A percentile compares a stretch with the other conserved stretches of the same genome.
phyloP scores from a whole-genome alignment of 345 rosid species.

The Citrus inodora region DNA sequence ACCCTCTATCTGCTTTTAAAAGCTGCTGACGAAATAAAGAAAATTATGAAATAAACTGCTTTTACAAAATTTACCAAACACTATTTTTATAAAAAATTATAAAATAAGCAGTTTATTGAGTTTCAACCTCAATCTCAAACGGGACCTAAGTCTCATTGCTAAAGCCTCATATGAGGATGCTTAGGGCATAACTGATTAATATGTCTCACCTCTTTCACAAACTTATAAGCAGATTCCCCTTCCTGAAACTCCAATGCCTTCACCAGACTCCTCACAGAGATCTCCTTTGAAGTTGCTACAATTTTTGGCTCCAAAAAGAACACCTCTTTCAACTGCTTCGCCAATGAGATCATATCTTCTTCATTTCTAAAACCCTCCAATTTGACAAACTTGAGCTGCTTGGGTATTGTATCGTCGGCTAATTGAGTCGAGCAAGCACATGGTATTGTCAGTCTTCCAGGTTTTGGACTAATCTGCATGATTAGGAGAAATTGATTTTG shows the following conservation, averaged over 20 bases:
- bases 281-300: constrained; percentile 12
- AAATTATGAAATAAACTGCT: no score
- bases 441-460: neutral
- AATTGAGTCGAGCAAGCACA: neutral
- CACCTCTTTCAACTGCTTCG: constrained; percentile 25
- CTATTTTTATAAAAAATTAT: no score
- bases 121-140: no score
- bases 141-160: no score
- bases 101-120: no score
- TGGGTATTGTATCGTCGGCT: neutral
- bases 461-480: constrained; percentile 4
- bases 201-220: neutral
- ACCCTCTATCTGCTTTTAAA: no score
- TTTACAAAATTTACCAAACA: no score
- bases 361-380: constrained; percentile 37
- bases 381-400: constrained; percentile 35
- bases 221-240: neutral
- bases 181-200: neutral
- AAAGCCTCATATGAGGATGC: neutral
- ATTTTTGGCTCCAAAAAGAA: constrained; percentile 11
- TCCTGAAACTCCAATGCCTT: neutral
- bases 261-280: neutral
- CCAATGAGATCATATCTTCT: constrained; percentile 25
- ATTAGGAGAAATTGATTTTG: neutral
- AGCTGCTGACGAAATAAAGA: no score